phyloP scores from a whole-genome alignment of 257 asterid species.

The Knoxia roxburghii region DNA sequence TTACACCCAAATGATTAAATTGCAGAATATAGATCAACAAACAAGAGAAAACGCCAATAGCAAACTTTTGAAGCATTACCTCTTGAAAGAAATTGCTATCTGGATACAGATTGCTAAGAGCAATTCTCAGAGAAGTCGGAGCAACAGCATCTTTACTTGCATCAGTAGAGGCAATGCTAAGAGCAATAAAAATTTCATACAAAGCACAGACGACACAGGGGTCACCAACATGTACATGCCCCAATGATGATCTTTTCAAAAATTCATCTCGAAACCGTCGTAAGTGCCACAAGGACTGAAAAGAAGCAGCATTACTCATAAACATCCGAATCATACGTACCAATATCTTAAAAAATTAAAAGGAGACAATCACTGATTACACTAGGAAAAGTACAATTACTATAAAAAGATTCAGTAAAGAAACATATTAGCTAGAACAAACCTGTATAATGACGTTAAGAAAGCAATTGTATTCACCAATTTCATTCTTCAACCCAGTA shows the following conservation, averaged over 20 bases:
- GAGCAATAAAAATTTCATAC: slow-evolving; percentile 67
- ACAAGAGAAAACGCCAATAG: slow-evolving; percentile 4
- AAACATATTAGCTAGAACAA: slow-evolving; percentile 19
- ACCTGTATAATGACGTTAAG: slow-evolving; percentile 99
- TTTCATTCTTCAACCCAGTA: slow-evolving; percentile 84
- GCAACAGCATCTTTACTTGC: slow-evolving; percentile 65
- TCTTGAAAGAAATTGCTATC: slow-evolving; percentile 89
- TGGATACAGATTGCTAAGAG: slow-evolving; percentile 88
- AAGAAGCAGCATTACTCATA: slow-evolving; percentile 2
- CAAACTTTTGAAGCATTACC: slow-evolving; percentile 37
- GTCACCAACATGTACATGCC: slow-evolving; percentile 85
- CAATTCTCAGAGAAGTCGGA: slow-evolving; percentile 82
- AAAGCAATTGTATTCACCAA: slow-evolving; percentile 96
- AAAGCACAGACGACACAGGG: slow-evolving; percentile 93
- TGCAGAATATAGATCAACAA: not conserved
- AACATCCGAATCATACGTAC: not conserved
- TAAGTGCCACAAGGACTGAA: slow-evolving; percentile 91
- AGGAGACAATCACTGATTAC: not conserved
- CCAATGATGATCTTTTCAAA: slow-evolving; percentile 54
- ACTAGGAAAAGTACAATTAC: slow-evolving; percentile 7
- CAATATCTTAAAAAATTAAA: slow-evolving; percentile 16
- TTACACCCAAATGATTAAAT: not conserved
- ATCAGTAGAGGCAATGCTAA: slow-evolving; percentile 51
- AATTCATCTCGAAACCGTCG: slow-evolving; percentile 79
- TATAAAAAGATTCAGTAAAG: not conserved